Conservation (phyloP, 805 yeast genomes). For the Candida odintsovae region DNA sequence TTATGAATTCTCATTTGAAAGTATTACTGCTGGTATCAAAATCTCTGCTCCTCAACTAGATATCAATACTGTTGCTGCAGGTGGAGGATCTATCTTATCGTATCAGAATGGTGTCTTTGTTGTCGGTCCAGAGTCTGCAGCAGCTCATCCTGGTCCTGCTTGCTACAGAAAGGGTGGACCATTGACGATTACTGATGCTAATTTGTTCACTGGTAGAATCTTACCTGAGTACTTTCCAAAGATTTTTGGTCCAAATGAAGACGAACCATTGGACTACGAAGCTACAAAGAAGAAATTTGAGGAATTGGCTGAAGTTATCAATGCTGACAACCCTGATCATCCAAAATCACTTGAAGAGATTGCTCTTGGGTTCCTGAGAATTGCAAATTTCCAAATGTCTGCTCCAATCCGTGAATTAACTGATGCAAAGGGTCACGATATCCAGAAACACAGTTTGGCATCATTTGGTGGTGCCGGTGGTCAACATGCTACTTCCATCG, state of each 20-base stretch:
- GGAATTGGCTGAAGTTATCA: slow-evolving; percentile 32
- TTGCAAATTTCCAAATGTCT: slow-evolving; percentile 42
- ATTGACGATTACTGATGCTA: slow-evolving; percentile 42
- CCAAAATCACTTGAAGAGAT: slow-evolving; percentile 36
- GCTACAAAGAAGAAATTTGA: slow-evolving; percentile 30
- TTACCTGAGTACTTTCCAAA: slow-evolving; percentile 37
- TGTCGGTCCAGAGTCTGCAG: slow-evolving; percentile 44
- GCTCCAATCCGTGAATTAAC: slow-evolving; percentile 42
- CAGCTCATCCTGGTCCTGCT: slow-evolving; percentile 44
- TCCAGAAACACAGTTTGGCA: slow-evolving; percentile 37
- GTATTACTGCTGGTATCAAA: slow-evolving; percentile 34
- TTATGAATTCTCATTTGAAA: slow-evolving; percentile 26
- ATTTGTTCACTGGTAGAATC: slow-evolving; percentile 36
- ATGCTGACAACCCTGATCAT: slow-evolving; percentile 26
- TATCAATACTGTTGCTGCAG: slow-evolving; percentile 34
- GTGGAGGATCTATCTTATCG: slow-evolving; percentile 30
- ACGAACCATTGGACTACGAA: slow-evolving; percentile 33
- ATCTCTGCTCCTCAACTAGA: slow-evolving; percentile 36
- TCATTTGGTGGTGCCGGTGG: slow-evolving; percentile 49
- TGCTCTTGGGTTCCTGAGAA: slow-evolving; percentile 40
- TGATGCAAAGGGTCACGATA: slow-evolving; percentile 39
- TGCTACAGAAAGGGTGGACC: slow-evolving; percentile 45
- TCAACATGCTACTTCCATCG: slow-evolving; percentile 40
- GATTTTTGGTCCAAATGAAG: slow-evolving; percentile 40
- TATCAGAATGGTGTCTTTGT: slow-evolving; percentile 32